A percentile compares a stretch with the other conserved stretches of the same genome.
These are phyloP conservation scores for Volvox carteri DNA, from an alignment of 163 green algal species.

Conservation along the genomic window DNA sequence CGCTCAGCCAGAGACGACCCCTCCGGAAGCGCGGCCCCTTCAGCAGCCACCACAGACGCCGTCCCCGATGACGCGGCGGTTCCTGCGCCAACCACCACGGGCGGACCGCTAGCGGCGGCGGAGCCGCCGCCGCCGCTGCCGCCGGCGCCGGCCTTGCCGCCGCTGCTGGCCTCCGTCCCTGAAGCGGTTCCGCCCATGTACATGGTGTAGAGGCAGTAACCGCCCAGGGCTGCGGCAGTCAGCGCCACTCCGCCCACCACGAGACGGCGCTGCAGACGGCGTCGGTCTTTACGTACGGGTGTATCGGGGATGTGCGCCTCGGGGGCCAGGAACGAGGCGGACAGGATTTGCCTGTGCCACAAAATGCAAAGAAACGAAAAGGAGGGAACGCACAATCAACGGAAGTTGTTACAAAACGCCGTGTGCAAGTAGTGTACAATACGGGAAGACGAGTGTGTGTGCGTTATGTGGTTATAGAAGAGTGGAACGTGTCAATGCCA, in stretches of 20 bases:
- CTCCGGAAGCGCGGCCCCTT: background rate
- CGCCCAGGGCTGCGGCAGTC: background rate
- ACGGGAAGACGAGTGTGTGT: too few species aligned
- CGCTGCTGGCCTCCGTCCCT: background rate
- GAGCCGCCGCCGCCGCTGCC: too few species aligned
- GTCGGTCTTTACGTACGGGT: constrained; percentile 73
- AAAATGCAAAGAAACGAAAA: too few species aligned
- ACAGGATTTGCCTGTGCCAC: constrained; percentile 28
- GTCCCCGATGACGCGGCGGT: background rate
- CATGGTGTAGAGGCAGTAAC: constrained; percentile 39
- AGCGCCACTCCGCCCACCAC: constrained; percentile 18
- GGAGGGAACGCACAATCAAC: too few species aligned
- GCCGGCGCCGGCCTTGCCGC: too few species aligned
- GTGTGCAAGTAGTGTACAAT: too few species aligned
- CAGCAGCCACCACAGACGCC: background rate
- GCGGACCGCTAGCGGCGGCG: too few species aligned
- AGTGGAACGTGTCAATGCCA: too few species aligned
- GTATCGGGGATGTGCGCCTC: constrained; percentile 82
- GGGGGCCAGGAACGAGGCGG: constrained; percentile 66
- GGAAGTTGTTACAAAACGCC: too few species aligned
- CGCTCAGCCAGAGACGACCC: constrained; percentile 4
- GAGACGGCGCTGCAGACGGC: constrained; percentile 44
- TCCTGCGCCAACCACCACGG: background rate
- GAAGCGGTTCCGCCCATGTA: background rate
- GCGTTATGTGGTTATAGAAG: too few species aligned